A percentile compares a stretch with the other conserved stretches of the same genome.
phyloP scores from a whole-genome alignment of 192 early-diverging fungal species.

The Linnemannia exigua region DNA sequence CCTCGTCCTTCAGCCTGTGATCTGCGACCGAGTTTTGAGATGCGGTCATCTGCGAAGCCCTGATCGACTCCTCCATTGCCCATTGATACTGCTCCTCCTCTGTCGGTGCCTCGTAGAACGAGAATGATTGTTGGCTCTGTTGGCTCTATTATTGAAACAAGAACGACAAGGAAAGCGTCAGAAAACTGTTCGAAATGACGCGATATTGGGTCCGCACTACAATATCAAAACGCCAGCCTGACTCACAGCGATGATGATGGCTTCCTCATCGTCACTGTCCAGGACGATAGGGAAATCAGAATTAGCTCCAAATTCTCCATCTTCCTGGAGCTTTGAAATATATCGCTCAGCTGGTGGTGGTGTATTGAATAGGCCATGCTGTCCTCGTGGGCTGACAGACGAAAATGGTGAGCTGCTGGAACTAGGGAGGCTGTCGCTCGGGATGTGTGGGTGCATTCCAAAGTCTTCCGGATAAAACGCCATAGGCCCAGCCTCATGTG shows the following conservation, averaged over 20 bases:
- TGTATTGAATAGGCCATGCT: background rate
- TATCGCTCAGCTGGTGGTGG: background rate
- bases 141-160: no score
- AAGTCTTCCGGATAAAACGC: slow-evolving; percentile 4
- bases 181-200: background rate
- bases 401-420: slow-evolving; percentile 26
- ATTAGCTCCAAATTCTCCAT: background rate
- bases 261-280: slow-evolving; percentile 31
- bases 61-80: slow-evolving; percentile 44
- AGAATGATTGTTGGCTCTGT: slow-evolving; percentile 15
- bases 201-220: background rate
- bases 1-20: background rate
- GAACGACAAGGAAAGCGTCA: background rate
- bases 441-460: slow-evolving; percentile 2
- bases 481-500: background rate
- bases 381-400: slow-evolving; percentile 20
- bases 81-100: slow-evolving; percentile 43
- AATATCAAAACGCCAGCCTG: background rate
- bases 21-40: background rate
- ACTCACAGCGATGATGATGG: slow-evolving; percentile 7
- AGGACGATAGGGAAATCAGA: slow-evolving; percentile 11
- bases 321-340: background rate
- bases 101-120: slow-evolving; percentile 24
- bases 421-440: slow-evolving; percentile 21
- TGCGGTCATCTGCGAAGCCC: slow-evolving; percentile 20